Base-by-base conservation (phyloP, 352 stramenopile genomes). In the Peronospora belbahrii region DNA sequence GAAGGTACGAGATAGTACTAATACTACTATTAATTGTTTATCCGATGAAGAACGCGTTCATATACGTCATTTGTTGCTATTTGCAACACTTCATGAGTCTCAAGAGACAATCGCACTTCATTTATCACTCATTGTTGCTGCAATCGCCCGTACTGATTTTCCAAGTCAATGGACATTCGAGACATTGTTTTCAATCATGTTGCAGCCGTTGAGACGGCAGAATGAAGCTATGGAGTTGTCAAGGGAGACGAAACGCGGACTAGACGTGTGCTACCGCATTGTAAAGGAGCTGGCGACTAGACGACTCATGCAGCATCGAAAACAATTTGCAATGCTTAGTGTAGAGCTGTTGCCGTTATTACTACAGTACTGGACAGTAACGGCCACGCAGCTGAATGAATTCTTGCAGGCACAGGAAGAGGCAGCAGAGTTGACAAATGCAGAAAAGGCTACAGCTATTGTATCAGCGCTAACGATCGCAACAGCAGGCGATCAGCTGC, bases 221-320 rank as follows among this genome's bases (percentile, higher is more conserved):
- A 11, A 53, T n/a, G 47, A 28, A 20, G 40, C 34, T 27, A 53
- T 48, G n/a, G 27, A 64, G 2, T 2, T 61, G 25, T 13, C 35
- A 0, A 50, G 8, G 9, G 66, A 80, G 48, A n/a, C n/a, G n/a
- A 53, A 56, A 22, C 67, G 80, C 18, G 53, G 62, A n/a, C 36
- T 88, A 15, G 57, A 83, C 19, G 51, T 91, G 7, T 67, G 61
- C n/a, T 85, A 89, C 52, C 67, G 75, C 1, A 51, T 92, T 11
- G 71, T 86, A 8, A 92, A 94, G 57, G 80, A 92, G 41, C 62
- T 94, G 24, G 65, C 81, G 27, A 71, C 78, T 3, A 65, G 77
- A 9, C 62, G 83, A n/a, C 71, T 94, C 30, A 74, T 90, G 71
- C 44, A 75, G 30, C 78, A 94, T 39, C 80, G 81, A 46, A 90